A percentile compares a stretch with the other conserved stretches of the same genome.
Evolutionary conservation across 129 eudicot species (phyloP).

Genomic region (Gnaphalium uliginosum): DNA sequence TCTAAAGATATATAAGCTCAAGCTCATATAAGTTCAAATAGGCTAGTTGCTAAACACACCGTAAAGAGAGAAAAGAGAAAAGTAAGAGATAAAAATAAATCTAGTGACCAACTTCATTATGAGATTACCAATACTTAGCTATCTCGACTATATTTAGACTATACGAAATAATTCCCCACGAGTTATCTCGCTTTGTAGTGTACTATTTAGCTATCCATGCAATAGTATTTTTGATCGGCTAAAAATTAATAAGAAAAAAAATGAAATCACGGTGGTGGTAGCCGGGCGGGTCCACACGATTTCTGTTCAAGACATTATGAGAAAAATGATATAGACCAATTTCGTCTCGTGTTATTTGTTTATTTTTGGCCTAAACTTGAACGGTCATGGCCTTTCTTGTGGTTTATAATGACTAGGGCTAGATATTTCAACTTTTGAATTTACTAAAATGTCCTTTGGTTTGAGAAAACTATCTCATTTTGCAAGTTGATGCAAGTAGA

Average conservation of each 20-base stretch:
- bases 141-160: not conserved
- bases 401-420: not conserved
- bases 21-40: too few relatives aligned
- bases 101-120: too few relatives aligned
- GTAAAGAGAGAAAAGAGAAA: too few relatives aligned
- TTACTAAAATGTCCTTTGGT: slow-evolving; percentile 15
- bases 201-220: not conserved
- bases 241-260: too few relatives aligned
- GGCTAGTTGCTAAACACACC: too few relatives aligned
- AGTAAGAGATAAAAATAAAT: too few relatives aligned
- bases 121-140: not conserved
- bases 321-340: slow-evolving; percentile 18
- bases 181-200: not conserved
- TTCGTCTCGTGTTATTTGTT: slow-evolving; percentile 29
- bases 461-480: not conserved
- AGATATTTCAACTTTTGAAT: slow-evolving; percentile 23
- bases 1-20: too few relatives aligned
- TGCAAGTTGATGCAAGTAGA: slow-evolving; percentile 15
- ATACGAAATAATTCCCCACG: not conserved
- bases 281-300: slow-evolving; percentile 34
- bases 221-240: not conserved
- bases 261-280: not conserved
- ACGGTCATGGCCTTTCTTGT: slow-evolving; percentile 22
- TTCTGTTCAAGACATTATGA: not conserved
- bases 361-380: slow-evolving; percentile 20